Evolutionary conservation across 345 rosid species (phyloP).

Genomic region (Arabis hirsuta): DNA sequence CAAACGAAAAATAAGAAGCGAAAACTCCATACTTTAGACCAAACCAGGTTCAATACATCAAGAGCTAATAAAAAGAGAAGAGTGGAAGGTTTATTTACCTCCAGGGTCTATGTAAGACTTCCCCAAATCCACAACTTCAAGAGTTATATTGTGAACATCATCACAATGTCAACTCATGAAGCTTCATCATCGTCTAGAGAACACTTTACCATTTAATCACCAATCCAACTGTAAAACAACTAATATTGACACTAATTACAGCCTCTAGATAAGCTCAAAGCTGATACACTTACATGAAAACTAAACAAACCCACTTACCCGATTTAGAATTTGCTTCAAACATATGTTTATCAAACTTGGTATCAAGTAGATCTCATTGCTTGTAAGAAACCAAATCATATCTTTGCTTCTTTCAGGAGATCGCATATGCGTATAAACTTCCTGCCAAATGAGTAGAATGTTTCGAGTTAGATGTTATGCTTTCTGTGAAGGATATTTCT

Average conservation of each 20-base stretch:
- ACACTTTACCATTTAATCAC: neutral
- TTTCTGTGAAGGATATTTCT: constrained; percentile 1
- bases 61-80: too few relatives aligned
- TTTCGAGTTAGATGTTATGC: neutral
- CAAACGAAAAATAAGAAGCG: too few relatives aligned
- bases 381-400: constrained; percentile 28
- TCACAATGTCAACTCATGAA: neutral
- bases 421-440: constrained; percentile 61
- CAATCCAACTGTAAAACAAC: constrained; percentile 15
- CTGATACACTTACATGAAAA: neutral
- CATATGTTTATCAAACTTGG: neutral
- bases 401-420: constrained; percentile 53
- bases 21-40: too few relatives aligned
- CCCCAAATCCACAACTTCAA: neutral
- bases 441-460: constrained; percentile 48
- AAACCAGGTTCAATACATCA: too few relatives aligned
- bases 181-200: neutral
- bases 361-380: constrained; percentile 42
- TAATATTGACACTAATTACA: neutral
- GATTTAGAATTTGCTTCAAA: neutral
- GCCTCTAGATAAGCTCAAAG: neutral
- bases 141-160: neutral
- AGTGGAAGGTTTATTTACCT: too few relatives aligned
- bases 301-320: neutral
- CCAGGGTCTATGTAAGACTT: neutral